Percentiles rank a stretch among this genome's conserved stretches.
phyloP scores from a whole-genome alignment of 208 protist genomes.

The Spongospora subterranea region DNA sequence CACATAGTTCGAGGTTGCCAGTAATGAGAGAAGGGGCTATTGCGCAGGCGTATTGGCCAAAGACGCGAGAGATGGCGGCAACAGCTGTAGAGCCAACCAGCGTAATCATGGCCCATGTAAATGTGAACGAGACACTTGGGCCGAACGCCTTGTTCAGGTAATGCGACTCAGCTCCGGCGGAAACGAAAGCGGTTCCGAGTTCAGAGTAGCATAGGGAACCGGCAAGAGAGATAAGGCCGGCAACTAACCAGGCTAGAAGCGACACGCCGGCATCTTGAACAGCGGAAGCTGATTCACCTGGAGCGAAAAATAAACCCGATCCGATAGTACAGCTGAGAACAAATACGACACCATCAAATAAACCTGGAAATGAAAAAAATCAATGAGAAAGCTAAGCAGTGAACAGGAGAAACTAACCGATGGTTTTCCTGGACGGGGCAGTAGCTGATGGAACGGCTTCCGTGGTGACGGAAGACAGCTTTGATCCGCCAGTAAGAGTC shows the following conservation, averaged over 20 bases:
- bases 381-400: too few relatives aligned
- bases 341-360: constrained; percentile 23
- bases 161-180: background rate
- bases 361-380: too few relatives aligned
- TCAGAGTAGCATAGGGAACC: background rate
- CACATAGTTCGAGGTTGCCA: too few relatives aligned
- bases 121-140: background rate
- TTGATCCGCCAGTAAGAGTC: too few relatives aligned
- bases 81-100: background rate
- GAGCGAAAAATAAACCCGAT: constrained; percentile 25
- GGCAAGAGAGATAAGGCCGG: constrained; percentile 13
- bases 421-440: too few relatives aligned
- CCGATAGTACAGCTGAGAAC: constrained; percentile 22
- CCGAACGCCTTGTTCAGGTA: constrained; percentile 44
- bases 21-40: background rate
- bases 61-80: background rate
- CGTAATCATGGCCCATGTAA: background rate
- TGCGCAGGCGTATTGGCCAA: background rate
- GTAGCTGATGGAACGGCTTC: too few relatives aligned
- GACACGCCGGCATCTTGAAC: background rate
- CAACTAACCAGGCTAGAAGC: background rate
- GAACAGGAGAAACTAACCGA: too few relatives aligned
- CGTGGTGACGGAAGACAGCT: too few relatives aligned
- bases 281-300: background rate
- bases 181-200: constrained; percentile 13